These are phyloP conservation scores for Skeletonema menzelii DNA, from an alignment of 108 stramenopile species.

Conservation along the genomic window DNA sequence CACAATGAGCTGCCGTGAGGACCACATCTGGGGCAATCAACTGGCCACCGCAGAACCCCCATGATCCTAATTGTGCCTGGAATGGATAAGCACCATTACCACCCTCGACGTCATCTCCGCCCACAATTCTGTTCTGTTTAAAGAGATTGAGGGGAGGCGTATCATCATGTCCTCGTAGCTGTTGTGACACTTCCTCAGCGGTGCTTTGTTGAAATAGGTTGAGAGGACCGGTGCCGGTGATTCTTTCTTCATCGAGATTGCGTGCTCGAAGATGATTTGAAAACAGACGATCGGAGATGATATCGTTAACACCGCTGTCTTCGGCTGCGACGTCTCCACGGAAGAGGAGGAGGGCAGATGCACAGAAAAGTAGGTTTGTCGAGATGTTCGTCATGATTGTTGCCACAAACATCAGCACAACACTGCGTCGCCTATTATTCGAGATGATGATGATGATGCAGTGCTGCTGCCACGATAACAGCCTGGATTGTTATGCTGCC, in stretches of 20 bases:
- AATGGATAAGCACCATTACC: background rate
- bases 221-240: background rate
- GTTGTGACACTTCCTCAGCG: background rate
- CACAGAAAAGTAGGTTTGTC: background rate
- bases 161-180: background rate
- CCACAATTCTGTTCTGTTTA: background rate
- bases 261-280: background rate
- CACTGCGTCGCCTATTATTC: too few species aligned
- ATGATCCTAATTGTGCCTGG: background rate
- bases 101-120: background rate
- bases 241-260: background rate
- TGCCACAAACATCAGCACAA: background rate
- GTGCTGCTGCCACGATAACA: too few species aligned
- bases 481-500: too few species aligned
- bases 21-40: slow-evolving; percentile 45
- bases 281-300: too few species aligned
- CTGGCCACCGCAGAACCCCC: slow-evolving; percentile 23
- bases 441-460: too few species aligned
- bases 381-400: background rate
- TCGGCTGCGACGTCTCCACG: background rate
- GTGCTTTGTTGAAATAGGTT: background rate
- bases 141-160: background rate
- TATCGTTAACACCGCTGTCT: background rate
- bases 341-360: background rate
- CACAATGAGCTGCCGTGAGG: slow-evolving; percentile 46